Evolutionary conservation across 352 stramenopile species (phyloP).

Genomic region (Globisporangium takayamanum): DNA sequence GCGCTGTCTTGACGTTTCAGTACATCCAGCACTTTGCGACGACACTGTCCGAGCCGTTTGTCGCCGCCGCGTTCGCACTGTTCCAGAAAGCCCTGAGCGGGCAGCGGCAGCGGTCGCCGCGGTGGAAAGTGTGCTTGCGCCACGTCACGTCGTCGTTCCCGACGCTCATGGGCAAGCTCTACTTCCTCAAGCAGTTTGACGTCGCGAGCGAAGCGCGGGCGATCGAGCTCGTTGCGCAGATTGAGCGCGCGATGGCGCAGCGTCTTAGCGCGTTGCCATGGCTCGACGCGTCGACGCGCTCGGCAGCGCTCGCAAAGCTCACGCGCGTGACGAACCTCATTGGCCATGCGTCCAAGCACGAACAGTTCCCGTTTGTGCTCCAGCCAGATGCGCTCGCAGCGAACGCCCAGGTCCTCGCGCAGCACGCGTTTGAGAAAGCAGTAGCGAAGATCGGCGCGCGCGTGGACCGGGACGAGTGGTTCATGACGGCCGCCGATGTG

Average conservation of each 20-base stretch:
- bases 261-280: constrained; percentile 79
- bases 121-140: constrained; percentile 87
- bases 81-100: constrained; percentile 71
- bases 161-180: constrained; percentile 86
- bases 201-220: constrained; percentile 66
- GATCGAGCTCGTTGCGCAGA: constrained; percentile 77
- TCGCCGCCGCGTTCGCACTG: constrained; percentile 89
- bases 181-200: constrained; percentile 88
- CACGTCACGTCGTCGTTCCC: constrained; percentile 44
- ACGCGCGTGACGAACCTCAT: constrained; percentile 66
- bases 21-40: constrained; percentile 34
- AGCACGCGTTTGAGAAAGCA: constrained; percentile 37
- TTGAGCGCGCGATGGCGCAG: constrained; percentile 77
- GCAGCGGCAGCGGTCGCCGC: constrained; percentile 78
- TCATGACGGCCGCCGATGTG: constrained; percentile 90
- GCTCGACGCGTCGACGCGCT: constrained; percentile 82
- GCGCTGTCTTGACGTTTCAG: constrained; percentile 48
- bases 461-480: constrained; percentile 73
- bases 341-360: constrained; percentile 34
- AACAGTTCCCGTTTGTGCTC: constrained; percentile 60
- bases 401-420: constrained; percentile 44
- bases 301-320: constrained; percentile 87
- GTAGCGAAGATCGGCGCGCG: constrained; percentile 28
- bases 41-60: constrained; percentile 62
- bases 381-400: constrained; percentile 22